Conservation (phyloP, 1,139 yeast genomes). For the Pichia sp. region DNA sequence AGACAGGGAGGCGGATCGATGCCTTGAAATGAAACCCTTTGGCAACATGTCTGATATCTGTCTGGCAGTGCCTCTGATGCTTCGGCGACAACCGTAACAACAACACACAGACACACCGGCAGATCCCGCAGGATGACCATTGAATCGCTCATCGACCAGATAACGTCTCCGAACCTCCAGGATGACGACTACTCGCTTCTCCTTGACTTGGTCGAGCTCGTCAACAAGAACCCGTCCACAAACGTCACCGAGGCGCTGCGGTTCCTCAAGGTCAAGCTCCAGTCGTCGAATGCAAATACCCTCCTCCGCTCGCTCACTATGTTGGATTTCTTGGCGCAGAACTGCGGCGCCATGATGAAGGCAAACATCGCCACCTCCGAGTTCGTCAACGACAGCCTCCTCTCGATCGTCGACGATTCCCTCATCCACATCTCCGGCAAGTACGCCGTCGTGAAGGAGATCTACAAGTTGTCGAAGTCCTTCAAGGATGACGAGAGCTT, state of each 20-base stretch:
- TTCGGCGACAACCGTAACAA: too few species aligned
- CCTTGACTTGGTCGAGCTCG: constrained; percentile 77
- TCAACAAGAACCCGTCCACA: constrained; percentile 67
- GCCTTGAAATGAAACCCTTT: too few species aligned
- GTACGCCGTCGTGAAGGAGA: constrained; percentile 57
- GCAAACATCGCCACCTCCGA: constrained; percentile 72
- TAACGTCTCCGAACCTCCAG: constrained; percentile 82
- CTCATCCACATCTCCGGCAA: constrained; percentile 67
- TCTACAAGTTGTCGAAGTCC: constrained; percentile 56
- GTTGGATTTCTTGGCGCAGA: constrained; percentile 76
- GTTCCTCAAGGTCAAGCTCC: constrained; percentile 49
- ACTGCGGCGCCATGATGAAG: constrained; percentile 85
- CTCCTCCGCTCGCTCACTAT: constrained; percentile 69
- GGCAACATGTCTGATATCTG: too few species aligned
- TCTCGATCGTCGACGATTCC: constrained; percentile 51
- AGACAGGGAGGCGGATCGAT: too few species aligned
- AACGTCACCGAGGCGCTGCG: constrained; percentile 50
- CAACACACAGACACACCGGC: not conserved
- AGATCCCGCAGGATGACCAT: constrained; percentile 11
- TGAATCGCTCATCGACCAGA: constrained; percentile 40
- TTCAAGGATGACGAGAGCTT: constrained; percentile 71
- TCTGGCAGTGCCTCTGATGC: too few species aligned
- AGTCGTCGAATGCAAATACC: constrained; percentile 71
- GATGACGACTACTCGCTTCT: constrained; percentile 83
- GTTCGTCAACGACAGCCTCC: constrained; percentile 52